Evolutionary conservation across 257 asterid species (phyloP), one percentile per base, ranked within the genome.

Genomic region (Nicotiana sylvestris): DNA sequence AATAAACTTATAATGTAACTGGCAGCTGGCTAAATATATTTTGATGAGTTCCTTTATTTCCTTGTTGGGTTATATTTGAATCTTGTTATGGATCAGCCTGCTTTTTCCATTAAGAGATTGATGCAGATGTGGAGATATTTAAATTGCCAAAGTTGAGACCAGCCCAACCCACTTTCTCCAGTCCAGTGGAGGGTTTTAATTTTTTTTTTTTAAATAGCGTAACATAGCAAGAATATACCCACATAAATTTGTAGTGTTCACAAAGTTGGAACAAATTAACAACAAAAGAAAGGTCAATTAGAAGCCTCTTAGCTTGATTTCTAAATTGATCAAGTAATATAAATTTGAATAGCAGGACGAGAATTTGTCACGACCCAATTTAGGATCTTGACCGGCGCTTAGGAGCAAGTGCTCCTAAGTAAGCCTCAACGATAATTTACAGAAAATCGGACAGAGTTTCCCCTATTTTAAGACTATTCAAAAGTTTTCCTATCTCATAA

Each of bases 151-250:
- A 51, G 64, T 76, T 76, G 80, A 15, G 46, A 8, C 29, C 62
- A 76, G 80, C 80, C 80, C 80, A 76, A 76, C 64, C 80, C 80
- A 76, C 80, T 74, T 72, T 5, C 13, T 72, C 8, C 5, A 53
- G 58, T 53, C 58, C 58, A 53, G 18, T 15, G 18, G 58, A 53
- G 58, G 58, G 4, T 53, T 13, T 51, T 15, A 5, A 35, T 0
- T 53, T 53, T 4, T 53, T 0, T 1, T 39, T 39, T 8, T 39
- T 7, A 43, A 8, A 72, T 46, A 49, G 30, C 51, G 43, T 43
- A 37, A 37, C 27, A n/a, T 1, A 70, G 39, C 13, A 72, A 46
- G 21, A 72, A 72, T 46, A 43, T 72, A 32, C 78, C 78, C 21
- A 72, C 78, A 46, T 72, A 12, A 12, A 12, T 12, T 70, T 70